Conservation (phyloP, 805 yeast species). For the Kluyveromyces nonfermentans region DNA sequence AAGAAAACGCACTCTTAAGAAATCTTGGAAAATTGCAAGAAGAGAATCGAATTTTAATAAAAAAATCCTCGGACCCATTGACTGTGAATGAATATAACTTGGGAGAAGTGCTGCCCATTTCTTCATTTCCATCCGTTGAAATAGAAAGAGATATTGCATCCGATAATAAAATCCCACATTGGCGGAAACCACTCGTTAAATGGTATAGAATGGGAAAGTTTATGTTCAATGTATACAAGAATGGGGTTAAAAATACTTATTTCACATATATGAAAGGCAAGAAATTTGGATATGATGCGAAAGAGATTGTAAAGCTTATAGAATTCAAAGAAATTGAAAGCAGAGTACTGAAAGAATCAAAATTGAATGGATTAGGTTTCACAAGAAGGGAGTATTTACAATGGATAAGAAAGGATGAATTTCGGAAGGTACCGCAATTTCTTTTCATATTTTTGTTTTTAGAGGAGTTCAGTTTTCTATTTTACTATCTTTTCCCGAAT, state of each 20-base stretch:
- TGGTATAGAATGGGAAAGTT: conserved; percentile 36
- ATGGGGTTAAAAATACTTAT: conserved; percentile 52
- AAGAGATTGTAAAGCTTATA: conserved; percentile 14
- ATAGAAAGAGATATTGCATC: conserved; percentile 23
- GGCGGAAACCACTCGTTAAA: conserved; percentile 28
- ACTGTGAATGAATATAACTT: not conserved
- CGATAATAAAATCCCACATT: conserved; percentile 13
- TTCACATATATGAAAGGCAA: conserved; percentile 30
- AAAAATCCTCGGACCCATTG: not conserved
- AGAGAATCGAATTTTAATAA: not conserved
- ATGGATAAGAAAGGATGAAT: conserved; percentile 37
- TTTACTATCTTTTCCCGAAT: conserved; percentile 46
- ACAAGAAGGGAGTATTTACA: conserved; percentile 37
- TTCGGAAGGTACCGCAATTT: conserved; percentile 45
- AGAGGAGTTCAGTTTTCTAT: conserved; percentile 44
- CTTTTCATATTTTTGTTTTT: conserved; percentile 38
- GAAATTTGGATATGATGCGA: conserved; percentile 16
- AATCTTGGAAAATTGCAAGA: not conserved
- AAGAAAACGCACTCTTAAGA: not conserved
- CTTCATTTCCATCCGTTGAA: conserved; percentile 19
- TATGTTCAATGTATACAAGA: conserved; percentile 43
- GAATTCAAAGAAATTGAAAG: conserved; percentile 28
- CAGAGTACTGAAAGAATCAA: conserved; percentile 11
- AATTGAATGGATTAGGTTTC: conserved; percentile 29
- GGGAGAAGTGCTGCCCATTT: conserved; percentile 22